Base-by-base conservation (phyloP, 345 rosid species). In the Syzygium grande region DNA sequence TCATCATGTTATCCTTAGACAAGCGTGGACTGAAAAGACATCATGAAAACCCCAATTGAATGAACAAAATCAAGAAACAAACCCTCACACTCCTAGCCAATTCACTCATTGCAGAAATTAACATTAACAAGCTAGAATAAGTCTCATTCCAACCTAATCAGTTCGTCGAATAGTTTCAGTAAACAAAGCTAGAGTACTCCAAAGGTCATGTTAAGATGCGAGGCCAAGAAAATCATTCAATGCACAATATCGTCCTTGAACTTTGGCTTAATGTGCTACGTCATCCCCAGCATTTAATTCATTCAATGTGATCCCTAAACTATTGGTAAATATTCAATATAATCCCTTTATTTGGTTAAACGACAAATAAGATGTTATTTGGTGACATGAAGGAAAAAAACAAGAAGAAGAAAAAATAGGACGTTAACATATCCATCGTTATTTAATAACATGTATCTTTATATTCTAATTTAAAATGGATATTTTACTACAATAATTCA, bases 381-480 rank as follows among this genome's bases (percentile, higher is more conserved):
- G 9, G 46, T 9, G 5, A 68, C 34, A 23, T 16, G 22, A 68
- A 68, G 46, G 46, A 43, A 43, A 43, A 43, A 43, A 43, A 43
- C 46, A 43, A 29, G 21, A 21, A 63, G 29, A 63, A 63, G 41
- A 29, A 65, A 65, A 30, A 65, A 30, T 68, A 68, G 22, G 41
- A 8, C 2, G 0, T 17, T 21, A 68, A 30, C 6, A 9, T 16
- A 12, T 9, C 46, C 79, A 68, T 30, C 3, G 0, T 68, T 17
- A 68, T 30, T 0, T 30, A 5, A 68, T 68, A 46, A 30, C 13
- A 0, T 68, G 43, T 19, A 68, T 68, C 34, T 30, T 68, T 17
- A 30, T 30, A 68, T 68, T 6, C 79, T 19, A 9, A 68, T 68
- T 9, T 30, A 30, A 68, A 30, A 16, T 16, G 41, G 17, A 17